A percentile compares a stretch with the other conserved stretches of the same genome.
These are phyloP conservation scores for Aegle marmelos DNA, from an alignment of 345 rosid species.

Conservation along the genomic window DNA sequence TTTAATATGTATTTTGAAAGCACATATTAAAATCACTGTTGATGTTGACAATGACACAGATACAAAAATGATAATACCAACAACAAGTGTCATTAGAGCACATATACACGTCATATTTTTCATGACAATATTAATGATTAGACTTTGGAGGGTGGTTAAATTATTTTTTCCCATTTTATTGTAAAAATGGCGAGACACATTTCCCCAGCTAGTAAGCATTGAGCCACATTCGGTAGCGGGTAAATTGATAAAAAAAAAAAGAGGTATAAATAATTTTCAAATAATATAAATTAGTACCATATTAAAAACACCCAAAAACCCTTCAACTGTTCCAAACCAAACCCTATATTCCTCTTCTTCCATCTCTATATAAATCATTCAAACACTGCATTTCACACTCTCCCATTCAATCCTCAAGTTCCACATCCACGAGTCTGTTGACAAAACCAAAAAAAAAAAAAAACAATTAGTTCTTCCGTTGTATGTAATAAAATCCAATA, in stretches of 20 bases:
- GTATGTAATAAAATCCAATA: background rate
- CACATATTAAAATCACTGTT: background rate
- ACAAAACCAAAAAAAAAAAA: background rate
- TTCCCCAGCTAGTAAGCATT: background rate
- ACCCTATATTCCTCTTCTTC: slow-evolving; percentile 13
- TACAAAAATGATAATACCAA: no score
- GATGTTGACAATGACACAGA: background rate
- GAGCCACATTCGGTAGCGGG: no score
- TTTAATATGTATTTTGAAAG: background rate
- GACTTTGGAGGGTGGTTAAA: no score
- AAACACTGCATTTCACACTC: background rate
- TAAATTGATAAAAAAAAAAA: no score
- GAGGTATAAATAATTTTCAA: no score
- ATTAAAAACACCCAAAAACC: background rate
- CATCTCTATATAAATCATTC: background rate
- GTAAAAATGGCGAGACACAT: background rate
- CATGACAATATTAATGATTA: background rate
- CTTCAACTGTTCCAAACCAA: background rate
- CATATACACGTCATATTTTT: background rate
- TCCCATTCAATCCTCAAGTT: background rate
- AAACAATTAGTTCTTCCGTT: background rate
- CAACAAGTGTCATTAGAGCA: background rate
- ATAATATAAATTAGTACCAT: no score
- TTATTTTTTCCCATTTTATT: no score
- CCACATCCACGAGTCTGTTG: background rate